Conservation (phyloP, 2,329 filamentous ascomycete genomes). For the Penicillium expansum region DNA sequence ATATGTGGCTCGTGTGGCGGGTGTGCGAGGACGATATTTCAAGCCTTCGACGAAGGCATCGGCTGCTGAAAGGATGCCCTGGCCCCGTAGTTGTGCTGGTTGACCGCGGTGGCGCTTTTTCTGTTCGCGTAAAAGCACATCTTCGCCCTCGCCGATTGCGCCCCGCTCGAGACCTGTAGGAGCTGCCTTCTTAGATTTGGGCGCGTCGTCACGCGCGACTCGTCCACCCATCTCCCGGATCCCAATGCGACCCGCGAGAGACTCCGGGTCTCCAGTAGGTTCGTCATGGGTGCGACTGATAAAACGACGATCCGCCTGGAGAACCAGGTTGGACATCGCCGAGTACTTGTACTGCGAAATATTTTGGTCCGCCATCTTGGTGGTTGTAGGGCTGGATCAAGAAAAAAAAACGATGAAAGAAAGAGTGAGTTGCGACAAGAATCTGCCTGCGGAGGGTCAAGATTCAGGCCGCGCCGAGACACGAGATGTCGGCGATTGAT, state of each 20-base stretch:
- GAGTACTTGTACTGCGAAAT: conserved; percentile 98
- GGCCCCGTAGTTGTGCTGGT: conserved; percentile 64
- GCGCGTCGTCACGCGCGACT: conserved; percentile 73
- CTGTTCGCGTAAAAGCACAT: conserved; percentile 79
- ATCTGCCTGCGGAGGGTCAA: conserved; percentile 32
- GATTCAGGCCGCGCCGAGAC: conserved; percentile 34
- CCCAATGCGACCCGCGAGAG: conserved; percentile 87
- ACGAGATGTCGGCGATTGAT: conserved; percentile 25
- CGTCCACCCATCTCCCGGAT: conserved; percentile 92
- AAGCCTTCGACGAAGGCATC: conserved; percentile 89
- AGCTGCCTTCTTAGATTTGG: conserved; percentile 75
- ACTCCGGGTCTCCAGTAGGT: conserved; percentile 94
- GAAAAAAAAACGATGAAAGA: conserved; percentile 13
- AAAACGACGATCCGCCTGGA: conserved; percentile 98
- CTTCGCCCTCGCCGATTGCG: conserved; percentile 72
- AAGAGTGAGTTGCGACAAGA: conserved; percentile 29
- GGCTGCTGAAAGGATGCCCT: conserved; percentile 76
- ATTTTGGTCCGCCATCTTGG: conserved; percentile 67
- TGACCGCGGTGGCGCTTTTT: conserved; percentile 79
- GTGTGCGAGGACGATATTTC: conserved; percentile 85
- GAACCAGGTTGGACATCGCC: conserved; percentile 99
- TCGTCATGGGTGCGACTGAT: conserved; percentile 90
- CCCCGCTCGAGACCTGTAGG: conserved; percentile 72
- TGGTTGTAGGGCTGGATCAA: conserved; percentile 14
- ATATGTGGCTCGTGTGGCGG: conserved; percentile 87